A percentile compares a stretch with the other conserved stretches of the same genome.
phyloP scores from a whole-genome alignment of 331 rosid genomes.

The Quercus phellos region DNA sequence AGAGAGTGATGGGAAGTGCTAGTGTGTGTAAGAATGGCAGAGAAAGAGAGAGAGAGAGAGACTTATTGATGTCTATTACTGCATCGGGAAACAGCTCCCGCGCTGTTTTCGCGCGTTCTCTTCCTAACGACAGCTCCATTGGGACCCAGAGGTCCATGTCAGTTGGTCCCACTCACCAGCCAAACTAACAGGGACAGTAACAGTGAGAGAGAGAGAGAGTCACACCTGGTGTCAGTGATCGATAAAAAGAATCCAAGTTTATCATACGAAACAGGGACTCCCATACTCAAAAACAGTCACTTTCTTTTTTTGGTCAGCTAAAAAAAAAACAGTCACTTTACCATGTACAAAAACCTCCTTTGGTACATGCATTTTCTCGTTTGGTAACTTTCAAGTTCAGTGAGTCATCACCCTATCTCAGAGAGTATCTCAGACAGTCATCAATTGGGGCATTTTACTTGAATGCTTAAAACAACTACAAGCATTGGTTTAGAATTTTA shows the following conservation, averaged over 20 bases:
- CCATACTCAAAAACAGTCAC: too few relatives aligned
- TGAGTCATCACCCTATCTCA: too few relatives aligned
- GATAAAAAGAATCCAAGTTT: background rate
- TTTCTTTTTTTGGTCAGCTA: too few relatives aligned
- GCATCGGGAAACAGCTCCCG: slow-evolving; percentile 95
- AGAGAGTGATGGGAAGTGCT: background rate
- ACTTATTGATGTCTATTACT: slow-evolving; percentile 20
- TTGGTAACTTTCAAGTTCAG: background rate
- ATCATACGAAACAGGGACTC: too few relatives aligned
- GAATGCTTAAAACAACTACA: too few relatives aligned
- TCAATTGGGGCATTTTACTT: too few relatives aligned
- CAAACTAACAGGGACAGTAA: background rate
- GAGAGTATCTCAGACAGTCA: too few relatives aligned
- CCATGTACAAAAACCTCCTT: too few relatives aligned
- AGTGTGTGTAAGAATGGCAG: background rate
- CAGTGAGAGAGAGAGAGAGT: background rate
- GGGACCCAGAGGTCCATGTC: background rate
- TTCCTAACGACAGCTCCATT: slow-evolving; percentile 28
- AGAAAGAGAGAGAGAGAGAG: background rate
- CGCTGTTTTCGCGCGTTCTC: slow-evolving; percentile 92
- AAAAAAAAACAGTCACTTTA: too few relatives aligned
- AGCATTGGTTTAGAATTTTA: too few relatives aligned
- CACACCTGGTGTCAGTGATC: background rate
- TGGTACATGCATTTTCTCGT: background rate
- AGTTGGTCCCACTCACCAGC: slow-evolving; percentile 9